phyloP scores from a whole-genome alignment of 371 early-diverging fungal genomes.

The Apophysomyces elegans region DNA sequence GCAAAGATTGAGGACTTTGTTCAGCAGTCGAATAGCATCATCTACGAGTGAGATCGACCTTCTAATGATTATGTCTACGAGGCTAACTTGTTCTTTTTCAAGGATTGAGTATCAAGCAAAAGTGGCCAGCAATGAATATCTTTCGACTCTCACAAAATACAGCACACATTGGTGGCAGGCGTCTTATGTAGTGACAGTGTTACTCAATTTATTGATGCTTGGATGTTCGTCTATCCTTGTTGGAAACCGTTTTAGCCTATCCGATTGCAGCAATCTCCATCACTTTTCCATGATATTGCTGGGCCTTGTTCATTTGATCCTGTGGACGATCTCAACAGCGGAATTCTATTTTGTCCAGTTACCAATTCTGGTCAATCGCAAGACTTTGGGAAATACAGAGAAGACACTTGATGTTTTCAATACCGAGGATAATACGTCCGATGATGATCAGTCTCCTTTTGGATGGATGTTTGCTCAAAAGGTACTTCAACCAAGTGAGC shows the following conservation, averaged over 20 bases:
- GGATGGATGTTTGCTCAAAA: conserved; percentile 9
- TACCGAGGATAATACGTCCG: not conserved
- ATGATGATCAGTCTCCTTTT: conserved; percentile 8
- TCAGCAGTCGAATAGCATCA: conserved; percentile 52
- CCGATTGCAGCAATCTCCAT: not conserved
- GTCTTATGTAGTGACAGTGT: conserved; percentile 44
- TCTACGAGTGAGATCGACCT: conserved; percentile 44
- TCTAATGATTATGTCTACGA: not conserved
- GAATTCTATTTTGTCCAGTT: conserved; percentile 60
- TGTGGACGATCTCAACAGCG: conserved; percentile 47
- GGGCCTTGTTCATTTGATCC: conserved; percentile 36
- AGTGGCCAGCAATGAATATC: conserved; percentile 43
- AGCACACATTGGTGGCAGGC: conserved; percentile 57
- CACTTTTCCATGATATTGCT: conserved; percentile 24
- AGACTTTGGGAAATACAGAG: conserved; percentile 13
- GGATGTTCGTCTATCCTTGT: conserved; percentile 26
- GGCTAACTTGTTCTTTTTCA: not conserved
- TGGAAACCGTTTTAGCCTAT: conserved; percentile 3
- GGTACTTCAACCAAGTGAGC: not conserved
- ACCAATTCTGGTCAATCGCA: conserved; percentile 53
- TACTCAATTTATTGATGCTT: conserved; percentile 47
- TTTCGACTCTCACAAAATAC: conserved; percentile 44
- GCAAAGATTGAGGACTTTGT: conserved; percentile 62
- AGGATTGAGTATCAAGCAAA: conserved; percentile 57
- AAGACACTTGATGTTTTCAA: not conserved